phyloP scores from a whole-genome alignment of 176 grass and related monocot genomes.

The Microstegium vimineum region DNA sequence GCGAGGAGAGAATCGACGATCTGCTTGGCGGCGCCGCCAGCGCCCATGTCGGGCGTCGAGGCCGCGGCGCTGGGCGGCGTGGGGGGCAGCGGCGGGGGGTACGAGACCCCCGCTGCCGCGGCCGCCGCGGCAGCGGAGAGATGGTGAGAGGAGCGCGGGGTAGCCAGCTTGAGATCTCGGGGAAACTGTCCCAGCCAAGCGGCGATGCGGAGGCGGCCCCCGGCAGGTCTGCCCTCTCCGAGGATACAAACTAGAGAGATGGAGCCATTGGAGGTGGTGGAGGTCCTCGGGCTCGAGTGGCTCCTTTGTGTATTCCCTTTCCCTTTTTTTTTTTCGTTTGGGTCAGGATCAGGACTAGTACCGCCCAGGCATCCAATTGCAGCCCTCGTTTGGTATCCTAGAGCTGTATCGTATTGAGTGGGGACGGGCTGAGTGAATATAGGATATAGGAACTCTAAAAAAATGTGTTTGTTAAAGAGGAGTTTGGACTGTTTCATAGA shows the following conservation, averaged over 20 bases:
- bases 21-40: constrained; percentile 85
- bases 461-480: too few species aligned
- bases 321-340: not conserved
- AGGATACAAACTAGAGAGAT: not conserved
- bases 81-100: constrained; percentile 39
- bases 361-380: too few species aligned
- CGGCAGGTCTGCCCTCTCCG: not conserved
- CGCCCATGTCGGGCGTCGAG: constrained; percentile 43
- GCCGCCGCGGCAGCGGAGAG: constrained; percentile 29
- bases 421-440: too few species aligned
- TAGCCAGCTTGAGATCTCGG: constrained; percentile 46
- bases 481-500: too few species aligned
- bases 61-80: constrained; percentile 22
- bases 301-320: not conserved
- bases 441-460: too few species aligned
- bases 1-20: constrained; percentile 98
- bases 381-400: too few species aligned
- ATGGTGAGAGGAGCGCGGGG: constrained; percentile 50
- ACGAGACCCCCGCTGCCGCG: constrained; percentile 37
- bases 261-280: not conserved
- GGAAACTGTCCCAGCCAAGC: not conserved
- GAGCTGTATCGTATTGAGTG: too few species aligned
- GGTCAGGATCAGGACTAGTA: not conserved
- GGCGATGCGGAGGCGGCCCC: not conserved
- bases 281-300: not conserved